Evolutionary conservation across 768 basidiomycete genomes (phyloP).

Genomic region (Obba rivulosa): DNA sequence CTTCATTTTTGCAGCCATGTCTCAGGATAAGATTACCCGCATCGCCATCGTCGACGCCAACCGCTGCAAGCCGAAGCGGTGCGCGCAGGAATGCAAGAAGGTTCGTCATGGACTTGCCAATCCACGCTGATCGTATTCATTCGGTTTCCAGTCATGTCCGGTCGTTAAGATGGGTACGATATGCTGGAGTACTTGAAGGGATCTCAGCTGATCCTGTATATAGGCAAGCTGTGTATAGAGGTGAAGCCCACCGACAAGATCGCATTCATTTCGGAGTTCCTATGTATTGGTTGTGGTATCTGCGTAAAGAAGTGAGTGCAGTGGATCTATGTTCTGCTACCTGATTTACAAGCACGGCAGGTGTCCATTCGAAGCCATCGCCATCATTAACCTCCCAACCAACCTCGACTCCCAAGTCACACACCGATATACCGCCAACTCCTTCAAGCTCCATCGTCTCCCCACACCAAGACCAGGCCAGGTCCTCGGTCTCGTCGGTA

Average conservation of each 20-base stretch:
- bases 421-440: constrained; percentile 96
- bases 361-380: constrained; percentile 98
- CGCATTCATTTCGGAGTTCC: constrained; percentile 96
- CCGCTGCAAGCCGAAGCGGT: constrained; percentile 94
- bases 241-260: constrained; percentile 96
- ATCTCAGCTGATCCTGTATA: background rate
- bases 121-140: background rate
- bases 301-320: constrained; percentile 95
- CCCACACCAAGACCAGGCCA: constrained; percentile 97
- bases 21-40: constrained; percentile 87
- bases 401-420: constrained; percentile 95
- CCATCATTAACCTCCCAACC: constrained; percentile 98
- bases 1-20: too few relatives aligned
- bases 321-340: background rate
- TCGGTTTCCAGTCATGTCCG: constrained; percentile 69
- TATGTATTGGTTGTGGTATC: constrained; percentile 99
- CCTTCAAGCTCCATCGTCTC: constrained; percentile 97
- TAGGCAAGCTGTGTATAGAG: constrained; percentile 97
- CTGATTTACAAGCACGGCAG: constrained; percentile 34
- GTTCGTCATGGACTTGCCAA: constrained; percentile 29
- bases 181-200: background rate
- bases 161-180: constrained; percentile 92
- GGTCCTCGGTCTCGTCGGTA: constrained; percentile 97
- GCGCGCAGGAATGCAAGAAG: constrained; percentile 98
- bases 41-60: constrained; percentile 93